Percentiles rank a stretch among this genome's conserved stretches.
Evolutionary conservation across 805 yeast genomes (phyloP).

Genomic region (Zygotorulaspora danielsina): DNA sequence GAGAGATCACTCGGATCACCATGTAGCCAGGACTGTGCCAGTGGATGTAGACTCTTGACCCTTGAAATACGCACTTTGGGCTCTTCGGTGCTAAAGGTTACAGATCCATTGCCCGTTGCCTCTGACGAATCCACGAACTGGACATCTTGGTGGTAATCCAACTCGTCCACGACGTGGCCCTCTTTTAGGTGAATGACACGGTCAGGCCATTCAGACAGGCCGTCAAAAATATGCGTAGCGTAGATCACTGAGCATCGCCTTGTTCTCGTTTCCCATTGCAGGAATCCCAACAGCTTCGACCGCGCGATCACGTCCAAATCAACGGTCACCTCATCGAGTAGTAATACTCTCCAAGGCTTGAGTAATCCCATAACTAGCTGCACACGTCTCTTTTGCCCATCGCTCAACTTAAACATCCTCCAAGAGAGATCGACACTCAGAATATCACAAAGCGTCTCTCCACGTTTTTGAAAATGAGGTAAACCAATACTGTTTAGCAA

Average conservation of each 20-base stretch:
- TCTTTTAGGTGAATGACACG: conserved; percentile 69
- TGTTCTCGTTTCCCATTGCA: conserved; percentile 64
- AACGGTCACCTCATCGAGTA: conserved; percentile 95
- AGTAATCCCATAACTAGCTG: conserved; percentile 90
- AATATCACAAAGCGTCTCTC: conserved; percentile 69
- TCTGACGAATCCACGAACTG: conserved; percentile 26
- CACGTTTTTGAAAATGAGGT: conserved; percentile 65
- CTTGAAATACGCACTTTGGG: conserved; percentile 21
- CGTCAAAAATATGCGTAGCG: conserved; percentile 96
- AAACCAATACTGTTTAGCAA: conserved; percentile 80
- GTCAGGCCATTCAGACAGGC: conserved; percentile 88
- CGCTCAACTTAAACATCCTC: conserved; percentile 90
- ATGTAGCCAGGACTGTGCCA: conserved; percentile 63
- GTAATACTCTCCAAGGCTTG: conserved; percentile 80
- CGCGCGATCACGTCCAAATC: conserved; percentile 93
- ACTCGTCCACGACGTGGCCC: conserved; percentile 48
- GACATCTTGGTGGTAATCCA: conserved; percentile 36
- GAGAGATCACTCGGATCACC: conserved; percentile 17
- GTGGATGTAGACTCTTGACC: conserved; percentile 60
- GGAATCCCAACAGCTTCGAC: conserved; percentile 62
- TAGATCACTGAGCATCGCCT: conserved; percentile 78
- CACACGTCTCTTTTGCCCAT: conserved; percentile 93
- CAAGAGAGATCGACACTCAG: conserved; percentile 83
- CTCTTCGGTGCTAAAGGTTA: conserved; percentile 10
- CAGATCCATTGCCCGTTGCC: conserved; percentile 23